phyloP scores from a whole-genome alignment of 306 rosid species.

The Dicorynia guianensis region DNA sequence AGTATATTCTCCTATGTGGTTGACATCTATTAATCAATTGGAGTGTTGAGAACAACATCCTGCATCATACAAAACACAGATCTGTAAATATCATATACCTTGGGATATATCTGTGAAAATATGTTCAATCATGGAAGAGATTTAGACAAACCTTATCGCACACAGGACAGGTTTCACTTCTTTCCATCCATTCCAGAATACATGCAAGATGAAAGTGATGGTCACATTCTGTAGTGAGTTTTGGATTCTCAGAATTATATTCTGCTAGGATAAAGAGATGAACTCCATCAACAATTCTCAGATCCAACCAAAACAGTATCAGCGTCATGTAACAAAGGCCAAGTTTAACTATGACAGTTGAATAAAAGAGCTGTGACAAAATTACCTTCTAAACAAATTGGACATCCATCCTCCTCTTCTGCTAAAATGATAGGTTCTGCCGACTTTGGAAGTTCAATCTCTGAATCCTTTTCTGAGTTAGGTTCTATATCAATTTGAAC shows the following conservation, averaged over 20 bases:
- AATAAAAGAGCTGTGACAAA: slow-evolving; percentile 26
- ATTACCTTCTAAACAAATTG: slow-evolving; percentile 96
- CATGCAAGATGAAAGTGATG: slow-evolving; percentile 98
- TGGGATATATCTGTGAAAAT: slow-evolving; percentile 11
- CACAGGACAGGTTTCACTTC: slow-evolving; percentile 90
- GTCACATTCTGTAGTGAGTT: slow-evolving; percentile 72
- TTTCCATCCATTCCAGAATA: slow-evolving; percentile 98
- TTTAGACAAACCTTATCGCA: slow-evolving; percentile 78
- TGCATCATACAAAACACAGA: slow-evolving; percentile 50
- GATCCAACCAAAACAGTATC: slow-evolving; percentile 35
- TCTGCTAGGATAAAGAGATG: slow-evolving; percentile 59
- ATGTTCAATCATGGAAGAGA: not conserved
- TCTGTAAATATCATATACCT: not conserved
- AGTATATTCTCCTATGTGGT: slow-evolving; percentile 34
- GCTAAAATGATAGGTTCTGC: slow-evolving; percentile 57
- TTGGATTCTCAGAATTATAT: slow-evolving; percentile 84
- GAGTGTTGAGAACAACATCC: slow-evolving; percentile 79
- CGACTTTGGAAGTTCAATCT: slow-evolving; percentile 68
- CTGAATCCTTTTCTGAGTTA: slow-evolving; percentile 57
- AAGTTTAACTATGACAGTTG: not conserved
- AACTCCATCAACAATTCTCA: slow-evolving; percentile 19
- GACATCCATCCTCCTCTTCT: slow-evolving; percentile 91
- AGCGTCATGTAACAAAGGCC: slow-evolving; percentile 18
- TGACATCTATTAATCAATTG: slow-evolving; percentile 62
- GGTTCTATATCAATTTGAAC: slow-evolving; percentile 53